Evolutionary conservation across 768 basidiomycete species (phyloP), one percentile per base, ranked within the genome.

Genomic region (Ephemerocybe angulata): DNA sequence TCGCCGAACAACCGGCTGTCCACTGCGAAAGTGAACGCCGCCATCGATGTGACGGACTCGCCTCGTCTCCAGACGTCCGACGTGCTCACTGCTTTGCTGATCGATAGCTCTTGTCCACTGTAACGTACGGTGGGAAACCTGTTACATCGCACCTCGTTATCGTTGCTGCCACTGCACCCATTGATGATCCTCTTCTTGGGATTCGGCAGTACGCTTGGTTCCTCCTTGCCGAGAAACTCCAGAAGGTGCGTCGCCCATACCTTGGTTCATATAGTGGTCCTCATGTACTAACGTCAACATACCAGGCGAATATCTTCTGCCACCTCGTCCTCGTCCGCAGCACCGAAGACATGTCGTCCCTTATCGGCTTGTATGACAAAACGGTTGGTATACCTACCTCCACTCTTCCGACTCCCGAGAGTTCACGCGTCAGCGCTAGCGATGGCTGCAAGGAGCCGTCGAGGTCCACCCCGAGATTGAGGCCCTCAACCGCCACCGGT

Each of bases 141-240:
- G 44, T 24, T 24, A 12, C 44, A 13, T 27, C 24, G 21, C 44
- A 46, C 27, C 28, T 46, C 22, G 28, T 46, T 28, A 15, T 46
- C 24, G 44, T 46, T 11, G 44, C 44, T 28, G 44, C 44, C 4
- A 24, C 44, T 22, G 19, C 44, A 12, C 44, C 44, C 10, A 25
- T 46, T 13, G 44, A 46, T 12, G 28, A 46, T 25, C 44, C 44
- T 25, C 27, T 46, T 1, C 44, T 46, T 25, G 44, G 44, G 22
- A 46, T 46, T 24, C n/a, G 44, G 22, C 44, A 46, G 44, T 46
- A 46, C n/a, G 44, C 44, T 15, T 46, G 44, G 44, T 46, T 46
- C 24, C 27, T 46, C 24, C n/a, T 46, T 5, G 44, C 44, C 28
- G 44, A 46, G 44, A 46, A 46, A 28, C 44, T 46, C 22, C 22